These are phyloP conservation scores for Moniliella sp. DNA, from an alignment of 1,284 basidiomycete genomes.

Conservation along the genomic window DNA sequence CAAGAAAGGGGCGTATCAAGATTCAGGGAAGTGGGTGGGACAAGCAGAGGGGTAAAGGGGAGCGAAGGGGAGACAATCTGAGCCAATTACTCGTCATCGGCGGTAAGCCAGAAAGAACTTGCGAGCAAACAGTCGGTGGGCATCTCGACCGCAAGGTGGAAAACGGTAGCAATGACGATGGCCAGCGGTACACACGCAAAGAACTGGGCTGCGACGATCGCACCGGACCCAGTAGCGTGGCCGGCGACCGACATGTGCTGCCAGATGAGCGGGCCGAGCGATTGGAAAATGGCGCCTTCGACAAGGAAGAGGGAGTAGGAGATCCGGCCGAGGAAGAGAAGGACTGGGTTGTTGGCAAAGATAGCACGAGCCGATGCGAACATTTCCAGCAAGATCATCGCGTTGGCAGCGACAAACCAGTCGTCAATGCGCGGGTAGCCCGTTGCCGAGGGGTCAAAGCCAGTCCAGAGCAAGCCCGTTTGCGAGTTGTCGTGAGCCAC, in stretches of 20 bases:
- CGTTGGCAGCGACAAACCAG: slow-evolving; percentile 10
- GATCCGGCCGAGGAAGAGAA: slow-evolving; percentile 9
- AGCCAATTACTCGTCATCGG: too few relatives aligned
- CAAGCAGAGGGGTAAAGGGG: too few relatives aligned
- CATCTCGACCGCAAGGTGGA: slow-evolving; percentile 2
- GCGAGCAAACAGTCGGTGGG: too few relatives aligned
- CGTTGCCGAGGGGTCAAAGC: slow-evolving; percentile 1
- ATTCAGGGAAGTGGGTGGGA: too few relatives aligned
- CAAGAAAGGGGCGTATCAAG: too few relatives aligned
- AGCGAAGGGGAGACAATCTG: too few relatives aligned
- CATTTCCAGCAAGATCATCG: slow-evolving; percentile 12
- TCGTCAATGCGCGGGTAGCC: slow-evolving; percentile 18
- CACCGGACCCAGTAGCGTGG: too few relatives aligned
- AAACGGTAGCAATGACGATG: slow-evolving; percentile 1
- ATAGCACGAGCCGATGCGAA: slow-evolving; percentile 1
- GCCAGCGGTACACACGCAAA: slow-evolving; percentile 5
- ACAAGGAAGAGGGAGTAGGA: slow-evolving; percentile 12
- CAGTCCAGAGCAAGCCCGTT: slow-evolving; percentile 10
- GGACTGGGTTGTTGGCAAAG: slow-evolving; percentile 4
- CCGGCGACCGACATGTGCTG: slow-evolving; percentile 6
- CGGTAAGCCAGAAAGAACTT: too few relatives aligned
- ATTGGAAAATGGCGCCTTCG: slow-evolving; percentile 12
- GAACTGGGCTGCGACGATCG: slow-evolving; percentile 7
- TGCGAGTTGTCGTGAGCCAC: slow-evolving; percentile 9
- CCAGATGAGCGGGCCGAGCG: slow-evolving; percentile 8